phyloP scores from a whole-genome alignment of 2,329 filamentous ascomycete genomes.

The Diplodia sapinea region DNA sequence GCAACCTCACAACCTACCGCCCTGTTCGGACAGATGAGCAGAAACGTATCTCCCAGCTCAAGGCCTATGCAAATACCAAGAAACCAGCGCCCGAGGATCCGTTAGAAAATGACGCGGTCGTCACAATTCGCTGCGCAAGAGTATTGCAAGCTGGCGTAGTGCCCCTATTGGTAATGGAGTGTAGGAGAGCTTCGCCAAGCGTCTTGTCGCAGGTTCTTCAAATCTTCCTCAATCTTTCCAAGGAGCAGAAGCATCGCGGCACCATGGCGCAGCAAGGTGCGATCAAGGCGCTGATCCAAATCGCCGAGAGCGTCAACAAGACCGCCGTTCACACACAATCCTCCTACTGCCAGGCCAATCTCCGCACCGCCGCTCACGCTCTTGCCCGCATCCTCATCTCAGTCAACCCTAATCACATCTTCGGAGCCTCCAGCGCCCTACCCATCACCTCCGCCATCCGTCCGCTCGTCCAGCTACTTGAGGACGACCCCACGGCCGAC shows the following conservation, averaged over 20 bases:
- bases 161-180: constrained; percentile 76
- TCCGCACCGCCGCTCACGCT: constrained; percentile 73
- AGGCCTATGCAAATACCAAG: constrained; percentile 88
- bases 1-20: constrained; percentile 82
- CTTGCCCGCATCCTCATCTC: constrained; percentile 86
- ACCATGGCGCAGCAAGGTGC: constrained; percentile 92
- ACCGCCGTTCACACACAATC: constrained; percentile 45
- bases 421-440: constrained; percentile 76
- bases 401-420: constrained; percentile 82
- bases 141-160: constrained; percentile 81
- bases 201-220: constrained; percentile 75
- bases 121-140: constrained; percentile 74
- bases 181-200: constrained; percentile 72
- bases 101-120: constrained; percentile 77
- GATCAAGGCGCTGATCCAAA: constrained; percentile 78
- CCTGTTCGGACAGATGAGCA: constrained; percentile 85
- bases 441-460: constrained; percentile 78
- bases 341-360: constrained; percentile 48
- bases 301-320: constrained; percentile 67
- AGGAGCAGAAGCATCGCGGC: constrained; percentile 74
- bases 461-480: constrained; percentile 76
- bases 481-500: constrained; percentile 65
- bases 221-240: constrained; percentile 78
- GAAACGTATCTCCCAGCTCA: constrained; percentile 88
- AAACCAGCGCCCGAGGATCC: constrained; percentile 67